Base-by-base conservation (phyloP, 176 grass and related monocot species). In the Zoysia pacifica region DNA sequence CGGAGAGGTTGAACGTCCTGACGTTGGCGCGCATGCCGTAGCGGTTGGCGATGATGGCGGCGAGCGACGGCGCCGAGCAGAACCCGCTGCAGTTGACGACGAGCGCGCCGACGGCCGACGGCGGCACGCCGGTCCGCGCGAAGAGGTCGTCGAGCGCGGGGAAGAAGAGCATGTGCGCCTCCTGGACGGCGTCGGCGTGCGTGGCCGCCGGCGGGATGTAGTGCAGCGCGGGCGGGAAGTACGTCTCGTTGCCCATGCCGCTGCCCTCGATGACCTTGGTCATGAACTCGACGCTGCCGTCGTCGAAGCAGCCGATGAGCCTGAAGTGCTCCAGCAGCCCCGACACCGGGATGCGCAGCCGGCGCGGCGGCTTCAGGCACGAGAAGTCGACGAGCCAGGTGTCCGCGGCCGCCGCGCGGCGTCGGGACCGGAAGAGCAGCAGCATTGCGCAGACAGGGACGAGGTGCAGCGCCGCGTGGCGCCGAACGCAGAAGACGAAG, bases 221-320 rank as follows among this genome's bases (percentile, higher is more conserved):
- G 79, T 89, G 88, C 69, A 93, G 84, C 12, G 91, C 60, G 0
- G 77, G 84, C 10, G 91, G 88, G 64, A 97, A 83, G 82, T 87
- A 93, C 36, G 94, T 92, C 86, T 97, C 90, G 48, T 97, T 78
- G 69, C 93, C 93, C 71, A 97, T 97, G 82, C 90, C 93, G 59
- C 87, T 84, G 44, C 83, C 67, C 44, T 71, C 79, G 79, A 93
- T 64, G 13, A 92, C 70, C 62, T 90, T 90, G 4, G 72, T 41
- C 93, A 97, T 97, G 82, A 97, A 97, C 74, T 87, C 82, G 11
- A 97, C 76, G 69, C 93, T 97, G 7, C 38, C 85, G 51, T 11
- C 61, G 77, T 97, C 90, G 86, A 93, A 97, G 87, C 85, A 87
- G 35, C 75, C 84, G 59, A 88, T 84, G 68, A 93, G 93, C 1